Percentiles rank a stretch among this genome's conserved stretches.
Conservation (phyloP, 768 basidiomycete genomes). For the Hemileccinum impolitum region DNA sequence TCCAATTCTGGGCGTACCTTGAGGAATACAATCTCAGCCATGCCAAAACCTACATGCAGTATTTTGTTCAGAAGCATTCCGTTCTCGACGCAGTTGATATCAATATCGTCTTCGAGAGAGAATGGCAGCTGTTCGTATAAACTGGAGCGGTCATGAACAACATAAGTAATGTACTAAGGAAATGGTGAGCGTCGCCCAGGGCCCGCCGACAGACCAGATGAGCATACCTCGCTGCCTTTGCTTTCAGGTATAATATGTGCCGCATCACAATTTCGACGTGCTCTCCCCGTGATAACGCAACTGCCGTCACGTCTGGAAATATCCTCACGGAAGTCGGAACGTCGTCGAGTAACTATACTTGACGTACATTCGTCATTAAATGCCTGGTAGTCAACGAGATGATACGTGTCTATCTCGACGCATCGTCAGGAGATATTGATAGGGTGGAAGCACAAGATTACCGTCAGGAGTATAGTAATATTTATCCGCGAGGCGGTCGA, state of each 20-base stretch:
- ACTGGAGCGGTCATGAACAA: background rate
- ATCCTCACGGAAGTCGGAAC: too few species aligned
- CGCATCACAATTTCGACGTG: too few species aligned
- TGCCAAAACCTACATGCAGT: background rate
- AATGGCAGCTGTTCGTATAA: background rate
- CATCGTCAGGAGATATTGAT: too few species aligned
- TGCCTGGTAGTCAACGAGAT: too few species aligned
- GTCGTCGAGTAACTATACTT: too few species aligned
- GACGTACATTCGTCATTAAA: too few species aligned
- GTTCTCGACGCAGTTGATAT: slow-evolving; percentile 1
- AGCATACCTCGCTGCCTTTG: background rate
- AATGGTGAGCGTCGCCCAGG: background rate
- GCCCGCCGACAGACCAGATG: background rate
- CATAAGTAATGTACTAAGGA: background rate
- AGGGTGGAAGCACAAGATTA: too few species aligned
- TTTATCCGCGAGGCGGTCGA: too few species aligned
- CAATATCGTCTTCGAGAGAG: background rate
- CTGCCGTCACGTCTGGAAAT: background rate
- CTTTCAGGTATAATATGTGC: slow-evolving; percentile 27
- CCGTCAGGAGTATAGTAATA: too few species aligned
- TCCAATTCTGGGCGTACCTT: background rate
- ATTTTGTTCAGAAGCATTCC: background rate
- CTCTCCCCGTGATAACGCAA: background rate
- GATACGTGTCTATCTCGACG: too few species aligned
- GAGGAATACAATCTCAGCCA: background rate